Base-by-base conservation (phyloP, 441 rosid species). In the Jatropha multifida region DNA sequence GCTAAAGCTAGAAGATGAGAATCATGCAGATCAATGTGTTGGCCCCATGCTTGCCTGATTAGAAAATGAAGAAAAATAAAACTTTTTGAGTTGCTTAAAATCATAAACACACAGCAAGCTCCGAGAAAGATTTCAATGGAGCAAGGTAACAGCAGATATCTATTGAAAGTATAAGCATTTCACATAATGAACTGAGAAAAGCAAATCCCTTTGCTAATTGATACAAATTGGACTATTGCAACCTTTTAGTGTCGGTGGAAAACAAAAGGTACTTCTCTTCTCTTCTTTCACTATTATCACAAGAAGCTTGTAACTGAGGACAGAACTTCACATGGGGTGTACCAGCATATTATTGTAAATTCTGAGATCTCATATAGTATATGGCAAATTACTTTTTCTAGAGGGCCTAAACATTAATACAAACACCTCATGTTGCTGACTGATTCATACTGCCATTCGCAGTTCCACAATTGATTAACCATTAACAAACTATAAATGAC, bases 31-130 rank as follows among this genome's bases (percentile, higher is more conserved):
- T 84, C 85, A 60, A 88, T 78, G 70, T 79, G 86, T 8, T 80
- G 84, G 63, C 85, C 84, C 93, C 89, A 89, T 55, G 90, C 88
- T 78, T 83, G 93, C 85, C 93, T 89, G 68, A 65, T 77, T 9
- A 60, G 44, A 38, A 65, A n/a, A 27, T 1, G 48, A 32, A 56
- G 42, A 40, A 68, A 12, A 13, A n/a, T 44, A 23, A 54, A 15
- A 41, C 59, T 61, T 46, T 71, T 37, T 26, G n/a, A 70, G 54
- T 58, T 72, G 63, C 48, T 27, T 58, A 17, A 15, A 5, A 51
- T 40, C 37, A 15, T 11, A 75, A 20, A 40, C 69, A 14, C 27
- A n/a, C 9, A 27, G 7, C 23, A 62, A 41, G 37, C 13, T 65
- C 4, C 12, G 23, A 32, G 23, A 70, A 8, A 15, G 13, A 20